Evolutionary conservation across 2,329 filamentous ascomycete genomes (phyloP), one percentile per base, ranked within the genome.

Genomic region (Huntiella decipiens): DNA sequence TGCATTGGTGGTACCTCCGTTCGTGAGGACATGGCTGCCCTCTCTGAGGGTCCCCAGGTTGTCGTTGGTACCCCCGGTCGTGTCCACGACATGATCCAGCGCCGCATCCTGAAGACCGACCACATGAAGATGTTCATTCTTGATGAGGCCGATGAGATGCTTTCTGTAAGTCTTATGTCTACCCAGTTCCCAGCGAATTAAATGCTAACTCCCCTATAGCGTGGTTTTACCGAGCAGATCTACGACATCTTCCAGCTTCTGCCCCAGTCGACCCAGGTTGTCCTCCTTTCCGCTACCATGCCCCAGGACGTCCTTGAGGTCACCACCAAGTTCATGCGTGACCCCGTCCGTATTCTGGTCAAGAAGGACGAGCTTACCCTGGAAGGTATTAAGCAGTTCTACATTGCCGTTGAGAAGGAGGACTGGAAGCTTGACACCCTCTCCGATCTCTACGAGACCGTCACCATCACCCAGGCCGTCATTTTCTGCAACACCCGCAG

Each of bases 401-500:
- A 95, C 73, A 96, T 98, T 68, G 91, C 91, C 51, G 91, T 98
- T 51, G 91, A 98, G 75, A 96, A 98, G 77, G 91, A 98, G 66
- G 91, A 98, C 63, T 98, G 91, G 91, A 98, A 98, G 73, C 80
- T 98, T 55, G 91, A 98, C 67, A 98, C 91, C 51, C 84, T 98
- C 52, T 96, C 84, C 59, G 91, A 98, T 68, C 70, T 98, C 57
- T 98, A 98, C 74, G 91, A 98, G 73, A 98, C 91, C 47, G 82
- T 98, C 62, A 98, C 91, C 63, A 98, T 96, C 61, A 98, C 91
- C 57, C 91, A 98, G 68, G 91, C 91, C 50, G 91, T 98, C 67
- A 98, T 98, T 70, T 98, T 98, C 83, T 98, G 91, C 79, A 98
- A 98, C 80, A 98, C 91, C 63, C 83, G 91, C 66, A 82, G 88